phyloP scores from a whole-genome alignment of 352 stramenopile genomes.

The Phytophthora pini region DNA sequence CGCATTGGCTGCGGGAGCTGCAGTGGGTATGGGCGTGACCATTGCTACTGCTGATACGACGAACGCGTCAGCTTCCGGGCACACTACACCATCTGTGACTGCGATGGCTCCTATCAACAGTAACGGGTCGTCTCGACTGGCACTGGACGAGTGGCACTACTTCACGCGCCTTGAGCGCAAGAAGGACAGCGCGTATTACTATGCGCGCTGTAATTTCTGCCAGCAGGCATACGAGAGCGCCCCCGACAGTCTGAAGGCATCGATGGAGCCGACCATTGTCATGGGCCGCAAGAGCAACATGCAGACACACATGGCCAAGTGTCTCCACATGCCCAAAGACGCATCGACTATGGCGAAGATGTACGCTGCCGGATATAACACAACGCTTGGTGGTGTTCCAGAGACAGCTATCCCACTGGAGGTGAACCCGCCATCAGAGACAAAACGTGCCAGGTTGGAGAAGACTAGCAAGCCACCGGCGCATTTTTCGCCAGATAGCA shows the following conservation, averaged over 20 bases:
- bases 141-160: conserved; percentile 80
- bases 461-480: not conserved
- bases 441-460: conserved; percentile 32
- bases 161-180: conserved; percentile 82
- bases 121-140: conserved; percentile 47
- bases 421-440: conserved; percentile 14
- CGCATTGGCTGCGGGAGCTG: conserved; percentile 12
- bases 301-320: conserved; percentile 86
- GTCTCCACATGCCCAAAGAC: conserved; percentile 71
- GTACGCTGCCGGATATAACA: conserved; percentile 4
- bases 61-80: not conserved
- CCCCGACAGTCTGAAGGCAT: conserved; percentile 50
- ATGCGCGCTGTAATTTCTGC: conserved; percentile 84
- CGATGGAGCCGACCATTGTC: conserved; percentile 64
- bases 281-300: conserved; percentile 85
- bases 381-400: not conserved
- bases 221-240: conserved; percentile 66
- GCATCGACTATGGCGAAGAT: conserved; percentile 34
- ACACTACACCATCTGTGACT: not conserved
- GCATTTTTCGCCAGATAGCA: conserved; percentile 11
- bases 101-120: not conserved
- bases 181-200: conserved; percentile 78
- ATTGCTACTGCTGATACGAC: not conserved
- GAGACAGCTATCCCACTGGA: conserved; percentile 3
- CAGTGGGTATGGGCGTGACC: not conserved